Base-by-base conservation (phyloP, 2,329 filamentous ascomycete genomes). In the Didymella lethalis region DNA sequence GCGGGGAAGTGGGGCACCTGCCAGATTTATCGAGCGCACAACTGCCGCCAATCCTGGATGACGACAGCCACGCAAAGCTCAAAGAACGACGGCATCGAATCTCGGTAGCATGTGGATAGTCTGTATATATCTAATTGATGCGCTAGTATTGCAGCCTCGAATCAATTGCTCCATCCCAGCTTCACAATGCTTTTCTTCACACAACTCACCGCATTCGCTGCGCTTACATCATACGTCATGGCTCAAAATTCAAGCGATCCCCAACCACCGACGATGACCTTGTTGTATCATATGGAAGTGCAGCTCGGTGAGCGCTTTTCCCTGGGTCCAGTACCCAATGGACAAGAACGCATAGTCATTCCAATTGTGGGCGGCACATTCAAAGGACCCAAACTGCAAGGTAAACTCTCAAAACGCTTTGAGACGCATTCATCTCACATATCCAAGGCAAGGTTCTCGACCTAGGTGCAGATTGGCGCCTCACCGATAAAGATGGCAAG, bases 391-490 rank as follows among this genome's bases (percentile, higher is more conserved):
- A 61, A 48, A 23, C 40, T 74, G 12, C 67, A 62, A 40, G 71
- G 71, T 69, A 48, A 11, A 3, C 5, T 7, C 28, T 18, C 23
- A 7, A 2, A 36, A 26, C 25, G 8, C 18, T 12, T 8, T 16
- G 11, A 11, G 4, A 18, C 14, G 36, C 31, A 23, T 14, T 16
- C 38, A 23, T 54, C 29, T 53, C 14, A 58, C 32, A 8, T 4
- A 10, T 4, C 10, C 4, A 20, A 72, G 71, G 72, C 43, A 69
- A 62, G 36, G 70, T 78, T 32, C 68, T 77, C 8, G 62, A 74
- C 28, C 56, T 78, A 1, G 77, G 76, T 45, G 76, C 76, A 12
- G 77, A 78, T 51, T 78, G 76, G 76, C 75, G 73, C n/a, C 57
- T 75, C 20, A 71, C 67, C 1, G 69, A 72, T 36, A 59, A 57